Conservation (phyloP, 352 stramenopile genomes). For the Stramenopiles sp. region DNA sequence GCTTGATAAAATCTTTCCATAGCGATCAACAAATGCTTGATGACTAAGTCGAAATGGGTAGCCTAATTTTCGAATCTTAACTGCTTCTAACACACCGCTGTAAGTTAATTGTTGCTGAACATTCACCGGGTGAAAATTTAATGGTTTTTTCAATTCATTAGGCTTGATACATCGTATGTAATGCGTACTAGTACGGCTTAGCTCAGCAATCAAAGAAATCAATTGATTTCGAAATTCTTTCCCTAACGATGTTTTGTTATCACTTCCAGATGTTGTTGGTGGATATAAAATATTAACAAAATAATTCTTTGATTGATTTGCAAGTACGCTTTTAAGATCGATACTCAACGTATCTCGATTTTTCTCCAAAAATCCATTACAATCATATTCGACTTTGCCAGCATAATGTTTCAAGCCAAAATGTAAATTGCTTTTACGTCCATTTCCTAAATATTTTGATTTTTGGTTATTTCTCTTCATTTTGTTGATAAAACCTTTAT, state of each 20-base stretch:
- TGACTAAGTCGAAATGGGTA: not conserved
- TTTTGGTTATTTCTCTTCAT: slow-evolving; percentile 41
- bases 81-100: slow-evolving; percentile 56
- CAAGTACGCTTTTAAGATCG: slow-evolving; percentile 35
- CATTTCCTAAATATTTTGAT: slow-evolving; percentile 36
- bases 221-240: slow-evolving; percentile 29
- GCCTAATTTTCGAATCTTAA: slow-evolving; percentile 33
- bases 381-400: slow-evolving; percentile 50
- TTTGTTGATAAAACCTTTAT: slow-evolving; percentile 54
- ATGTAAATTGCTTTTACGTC: slow-evolving; percentile 46
- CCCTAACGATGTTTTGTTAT: not conserved
- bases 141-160: slow-evolving; percentile 40
- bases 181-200: slow-evolving; percentile 48
- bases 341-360: slow-evolving; percentile 66
- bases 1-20: not conserved
- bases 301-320: slow-evolving; percentile 24
- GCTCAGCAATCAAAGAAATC: slow-evolving; percentile 44
- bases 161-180: slow-evolving; percentile 71
- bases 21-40: not conserved
- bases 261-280: slow-evolving; percentile 25
- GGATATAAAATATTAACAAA: slow-evolving; percentile 43
- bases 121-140: slow-evolving; percentile 36
- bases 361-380: slow-evolving; percentile 53
- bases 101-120: slow-evolving; percentile 55
- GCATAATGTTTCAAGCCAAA: slow-evolving; percentile 66